These are phyloP conservation scores for Pseudogymnoascus sp. DNA, from an alignment of 2,329 filamentous ascomycete species.

Conservation along the genomic window DNA sequence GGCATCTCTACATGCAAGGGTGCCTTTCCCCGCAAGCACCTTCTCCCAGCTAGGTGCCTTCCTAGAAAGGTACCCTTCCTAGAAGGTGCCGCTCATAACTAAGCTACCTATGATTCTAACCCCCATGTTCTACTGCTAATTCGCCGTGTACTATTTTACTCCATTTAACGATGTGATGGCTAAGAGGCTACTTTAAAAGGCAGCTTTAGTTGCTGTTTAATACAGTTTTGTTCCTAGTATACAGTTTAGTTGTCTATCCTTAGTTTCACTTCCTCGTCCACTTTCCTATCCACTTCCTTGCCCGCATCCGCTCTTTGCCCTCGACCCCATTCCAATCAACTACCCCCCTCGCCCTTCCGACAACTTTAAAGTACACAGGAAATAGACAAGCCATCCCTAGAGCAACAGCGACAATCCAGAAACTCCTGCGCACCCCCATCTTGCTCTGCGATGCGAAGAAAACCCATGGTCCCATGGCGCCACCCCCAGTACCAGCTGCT, in stretches of 20 bases:
- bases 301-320: background rate
- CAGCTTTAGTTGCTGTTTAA: too few relatives aligned
- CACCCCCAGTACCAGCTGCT: constrained; percentile 17
- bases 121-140: background rate
- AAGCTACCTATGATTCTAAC: background rate
- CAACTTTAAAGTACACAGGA: background rate
- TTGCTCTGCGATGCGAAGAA: constrained; percentile 16
- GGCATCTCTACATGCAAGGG: too few relatives aligned
- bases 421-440: background rate
- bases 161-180: too few relatives aligned
- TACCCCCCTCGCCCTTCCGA: background rate
- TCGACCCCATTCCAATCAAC: background rate
- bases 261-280: background rate
- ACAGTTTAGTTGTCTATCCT: too few relatives aligned
- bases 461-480: constrained; percentile 24
- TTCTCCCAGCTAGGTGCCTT: too few relatives aligned
- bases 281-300: background rate
- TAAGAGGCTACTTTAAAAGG: too few relatives aligned
- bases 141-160: too few relatives aligned
- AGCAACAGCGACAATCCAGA: background rate
- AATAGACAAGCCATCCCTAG: background rate
- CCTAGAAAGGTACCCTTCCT: background rate
- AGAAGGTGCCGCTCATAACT: background rate
- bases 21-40: too few relatives aligned
- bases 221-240: too few relatives aligned